These are phyloP conservation scores for Yarrowia yakushimensis DNA, from an alignment of 805 yeast species.

Conservation along the genomic window DNA sequence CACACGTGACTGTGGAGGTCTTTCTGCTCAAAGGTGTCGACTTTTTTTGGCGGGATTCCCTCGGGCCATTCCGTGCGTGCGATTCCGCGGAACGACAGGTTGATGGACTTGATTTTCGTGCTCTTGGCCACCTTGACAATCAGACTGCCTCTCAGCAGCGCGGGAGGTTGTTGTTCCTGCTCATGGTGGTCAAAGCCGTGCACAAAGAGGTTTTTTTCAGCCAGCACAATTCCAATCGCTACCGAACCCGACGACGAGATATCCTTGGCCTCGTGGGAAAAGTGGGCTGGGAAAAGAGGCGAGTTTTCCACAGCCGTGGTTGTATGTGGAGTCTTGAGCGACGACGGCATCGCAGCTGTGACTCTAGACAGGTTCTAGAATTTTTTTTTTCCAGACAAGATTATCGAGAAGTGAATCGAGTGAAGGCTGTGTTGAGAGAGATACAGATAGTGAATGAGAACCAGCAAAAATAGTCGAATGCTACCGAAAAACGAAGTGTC, in stretches of 20 bases:
- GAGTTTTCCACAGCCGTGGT: slow-evolving; percentile 4
- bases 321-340: neutral
- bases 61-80: slow-evolving; percentile 91
- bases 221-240: slow-evolving; percentile 67
- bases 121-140: slow-evolving; percentile 69
- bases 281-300: slow-evolving; percentile 11
- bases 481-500: too few relatives aligned
- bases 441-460: too few relatives aligned
- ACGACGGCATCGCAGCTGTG: neutral
- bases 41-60: slow-evolving; percentile 89
- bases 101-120: slow-evolving; percentile 63
- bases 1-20: slow-evolving; percentile 77
- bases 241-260: slow-evolving; percentile 58
- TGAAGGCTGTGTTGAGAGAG: too few relatives aligned
- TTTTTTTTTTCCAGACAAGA: too few relatives aligned
- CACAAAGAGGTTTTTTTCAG: slow-evolving; percentile 75
- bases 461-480: too few relatives aligned
- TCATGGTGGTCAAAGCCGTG: slow-evolving; percentile 77
- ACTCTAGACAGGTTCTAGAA: too few relatives aligned
- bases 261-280: slow-evolving; percentile 42
- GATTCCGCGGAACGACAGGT: slow-evolving; percentile 59
- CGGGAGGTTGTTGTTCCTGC: slow-evolving; percentile 33
- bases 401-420: too few relatives aligned
- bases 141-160: slow-evolving; percentile 74
- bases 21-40: slow-evolving; percentile 59